A percentile compares a stretch with the other conserved stretches of the same genome.
Evolutionary conservation across 2,329 filamentous ascomycete species (phyloP).

Genomic region (Epichloe uncinata): DNA sequence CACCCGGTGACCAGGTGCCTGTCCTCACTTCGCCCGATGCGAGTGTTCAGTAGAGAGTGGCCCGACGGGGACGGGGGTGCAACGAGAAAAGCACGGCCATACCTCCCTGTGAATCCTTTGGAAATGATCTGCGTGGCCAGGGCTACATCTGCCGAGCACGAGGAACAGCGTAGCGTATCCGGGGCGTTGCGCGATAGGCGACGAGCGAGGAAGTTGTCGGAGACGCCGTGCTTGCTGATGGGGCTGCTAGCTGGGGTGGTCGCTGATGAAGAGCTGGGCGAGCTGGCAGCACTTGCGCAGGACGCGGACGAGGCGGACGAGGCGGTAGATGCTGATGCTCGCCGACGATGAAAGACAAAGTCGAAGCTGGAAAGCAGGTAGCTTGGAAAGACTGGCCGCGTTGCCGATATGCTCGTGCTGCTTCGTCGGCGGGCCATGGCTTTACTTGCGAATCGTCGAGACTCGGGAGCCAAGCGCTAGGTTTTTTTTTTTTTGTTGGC

Average conservation of each 20-base stretch:
- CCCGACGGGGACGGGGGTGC: conserved; percentile 21
- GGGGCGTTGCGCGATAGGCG: conserved; percentile 32
- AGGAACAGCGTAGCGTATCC: conserved; percentile 44
- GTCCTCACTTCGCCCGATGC: conserved; percentile 38
- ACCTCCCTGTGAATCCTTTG: conserved; percentile 53
- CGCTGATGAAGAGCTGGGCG: conserved; percentile 14
- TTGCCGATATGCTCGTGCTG: conserved; percentile 25
- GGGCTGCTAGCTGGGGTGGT: conserved; percentile 17
- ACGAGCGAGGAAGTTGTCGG: neutral
- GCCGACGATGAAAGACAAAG: conserved; percentile 32
- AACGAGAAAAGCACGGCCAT: conserved; percentile 51
- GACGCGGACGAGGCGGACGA: conserved; percentile 16
- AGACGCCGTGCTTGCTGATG: conserved; percentile 6
- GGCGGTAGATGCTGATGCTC: conserved; percentile 19
- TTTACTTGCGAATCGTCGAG: no score
- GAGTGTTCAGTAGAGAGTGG: conserved; percentile 38
- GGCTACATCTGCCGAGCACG: conserved; percentile 47
- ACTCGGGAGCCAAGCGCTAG: neutral
- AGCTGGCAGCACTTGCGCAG: conserved; percentile 12
- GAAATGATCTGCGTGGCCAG: conserved; percentile 47
- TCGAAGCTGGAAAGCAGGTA: conserved; percentile 39
- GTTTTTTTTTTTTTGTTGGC: neutral
- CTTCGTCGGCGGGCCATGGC: conserved; percentile 10
- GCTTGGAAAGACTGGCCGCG: conserved; percentile 32
- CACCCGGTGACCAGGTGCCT: conserved; percentile 48